Evolutionary conservation across 768 basidiomycete genomes (phyloP), one percentile per base, ranked within the genome.

Genomic region (Serpula lacrymans): DNA sequence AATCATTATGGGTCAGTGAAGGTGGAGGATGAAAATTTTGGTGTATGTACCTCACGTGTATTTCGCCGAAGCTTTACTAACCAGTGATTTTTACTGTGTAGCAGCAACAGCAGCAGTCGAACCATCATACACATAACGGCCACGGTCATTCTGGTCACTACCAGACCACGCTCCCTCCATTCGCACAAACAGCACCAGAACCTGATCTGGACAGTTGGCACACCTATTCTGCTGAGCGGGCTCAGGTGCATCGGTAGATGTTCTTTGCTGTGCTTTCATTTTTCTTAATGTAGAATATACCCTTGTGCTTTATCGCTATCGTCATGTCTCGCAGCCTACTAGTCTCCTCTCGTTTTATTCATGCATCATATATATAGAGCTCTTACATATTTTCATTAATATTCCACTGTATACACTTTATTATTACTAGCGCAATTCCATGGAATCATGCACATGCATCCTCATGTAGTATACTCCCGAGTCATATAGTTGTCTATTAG

Each of bases 11-110:
- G 59, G 5, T 54, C 70, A 12, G 80, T 84, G 41, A 85, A 85
- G 48, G 74, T 84, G 25, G 83, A 85, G 56, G 83, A 85, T 37
- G 82, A 84, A 25, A 61, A 72, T 52, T 77, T 78, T 37, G 64
- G 61, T 48, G 80, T 79, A 57, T 54, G 74, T 54, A 28, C 4
- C 48, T 41, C 45, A n/a, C n/a, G n/a, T n/a, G n/a, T n/a, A n/a
- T n/a, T n/a, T n/a, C n/a, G n/a, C n/a, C n/a, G n/a, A n/a, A n/a
- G n/a, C n/a, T n/a, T n/a, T n/a, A n/a, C n/a, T n/a, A n/a, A n/a
- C n/a, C n/a, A n/a, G n/a, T n/a, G n/a, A n/a, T n/a, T n/a, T n/a
- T n/a, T n/a, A n/a, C n/a, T n/a, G n/a, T n/a, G n/a, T n/a, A n/a
- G n/a, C n/a, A n/a, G n/a, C n/a, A n/a, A n/a, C n/a, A n/a, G n/a